A percentile compares a stretch with the other conserved stretches of the same genome.
These are phyloP conservation scores for Cyphellophora europaea DNA, from an alignment of 2,329 filamentous ascomycete species.

Conservation along the genomic window DNA sequence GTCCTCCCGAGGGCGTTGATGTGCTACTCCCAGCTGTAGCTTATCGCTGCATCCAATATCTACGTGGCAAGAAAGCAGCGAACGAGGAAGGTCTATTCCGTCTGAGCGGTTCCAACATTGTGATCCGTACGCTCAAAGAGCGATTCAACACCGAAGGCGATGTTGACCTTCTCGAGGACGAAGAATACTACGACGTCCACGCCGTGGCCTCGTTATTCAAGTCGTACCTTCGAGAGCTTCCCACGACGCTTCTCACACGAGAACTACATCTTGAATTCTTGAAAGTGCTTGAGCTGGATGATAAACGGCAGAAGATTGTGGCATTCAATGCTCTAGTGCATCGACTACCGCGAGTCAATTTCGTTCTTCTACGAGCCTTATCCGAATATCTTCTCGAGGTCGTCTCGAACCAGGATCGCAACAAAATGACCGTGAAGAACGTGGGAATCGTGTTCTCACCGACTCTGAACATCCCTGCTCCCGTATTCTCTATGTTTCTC, in stretches of 20 bases:
- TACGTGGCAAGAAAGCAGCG: conserved; percentile 71
- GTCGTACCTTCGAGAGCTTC: conserved; percentile 84
- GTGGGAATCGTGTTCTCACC: conserved; percentile 97
- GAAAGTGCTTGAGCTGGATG: conserved; percentile 68
- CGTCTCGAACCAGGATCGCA: conserved; percentile 77
- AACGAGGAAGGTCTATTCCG: conserved; percentile 93
- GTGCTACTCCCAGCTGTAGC: conserved; percentile 83
- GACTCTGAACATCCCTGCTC: conserved; percentile 89
- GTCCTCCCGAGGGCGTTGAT: conserved; percentile 60
- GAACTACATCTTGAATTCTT: conserved; percentile 87
- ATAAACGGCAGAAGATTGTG: conserved; percentile 65
- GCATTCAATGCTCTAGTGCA: conserved; percentile 71
- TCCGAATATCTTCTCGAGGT: conserved; percentile 85
- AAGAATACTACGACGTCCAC: conserved; percentile 88
- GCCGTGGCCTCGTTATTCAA: conserved; percentile 91
- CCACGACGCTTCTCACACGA: conserved; percentile 79
- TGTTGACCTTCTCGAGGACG: conserved; percentile 72
- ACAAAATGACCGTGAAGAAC: conserved; percentile 98
- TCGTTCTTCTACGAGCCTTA: conserved; percentile 71
- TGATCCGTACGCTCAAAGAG: conserved; percentile 84
- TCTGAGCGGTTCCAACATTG: conserved; percentile 88
- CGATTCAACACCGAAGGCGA: conserved; percentile 91
- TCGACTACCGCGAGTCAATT: conserved; percentile 69
- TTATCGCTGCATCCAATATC: conserved; percentile 89
- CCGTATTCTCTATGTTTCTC: conserved; percentile 86